Conservation (phyloP, 139 green algal species). For the Chlamydomonas sp. region DNA sequence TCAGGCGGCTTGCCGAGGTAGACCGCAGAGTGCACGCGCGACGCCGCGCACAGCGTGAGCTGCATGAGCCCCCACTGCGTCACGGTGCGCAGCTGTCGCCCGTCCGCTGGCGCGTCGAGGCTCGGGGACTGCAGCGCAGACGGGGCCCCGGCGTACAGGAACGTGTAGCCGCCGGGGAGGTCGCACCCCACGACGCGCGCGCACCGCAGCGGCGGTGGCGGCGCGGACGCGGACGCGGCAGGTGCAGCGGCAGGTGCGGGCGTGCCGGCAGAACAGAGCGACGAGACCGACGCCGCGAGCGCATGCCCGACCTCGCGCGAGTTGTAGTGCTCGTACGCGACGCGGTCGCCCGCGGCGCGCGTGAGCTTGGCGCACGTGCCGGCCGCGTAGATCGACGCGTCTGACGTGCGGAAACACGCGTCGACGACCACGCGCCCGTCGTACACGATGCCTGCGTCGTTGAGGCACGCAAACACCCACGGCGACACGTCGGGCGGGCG, state of each 20-base stretch:
- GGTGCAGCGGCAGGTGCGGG: not conserved
- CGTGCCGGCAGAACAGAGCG: constrained; percentile 1
- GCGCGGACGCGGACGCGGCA: not conserved
- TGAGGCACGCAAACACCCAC: constrained; percentile 42
- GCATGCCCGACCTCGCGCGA: constrained; percentile 35
- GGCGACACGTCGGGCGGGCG: constrained; percentile 18
- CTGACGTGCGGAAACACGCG: constrained; percentile 46
- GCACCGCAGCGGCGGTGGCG: not conserved
- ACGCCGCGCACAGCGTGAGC: constrained; percentile 18
- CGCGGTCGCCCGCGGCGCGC: constrained; percentile 24
- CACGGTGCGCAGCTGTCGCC: constrained; percentile 21
- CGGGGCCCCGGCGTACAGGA: constrained; percentile 35
- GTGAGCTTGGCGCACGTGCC: constrained; percentile 54
- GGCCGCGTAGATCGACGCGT: constrained; percentile 47
- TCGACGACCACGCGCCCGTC: constrained; percentile 68
- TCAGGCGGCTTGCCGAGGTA: constrained; percentile 8
- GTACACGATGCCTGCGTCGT: constrained; percentile 47
- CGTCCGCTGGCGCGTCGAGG: constrained; percentile 21
- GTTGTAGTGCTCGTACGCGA: constrained; percentile 48
- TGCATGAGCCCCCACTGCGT: constrained; percentile 28
- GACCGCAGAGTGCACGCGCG: not conserved
- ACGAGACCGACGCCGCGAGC: constrained; percentile 28
- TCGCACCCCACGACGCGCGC: constrained; percentile 29
- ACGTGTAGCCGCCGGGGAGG: constrained; percentile 35
- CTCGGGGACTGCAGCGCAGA: constrained; percentile 20